Evolutionary conservation across 179 eudicot species (phyloP), one percentile per base, ranked within the genome.

Genomic region (Beta macrorhiza): DNA sequence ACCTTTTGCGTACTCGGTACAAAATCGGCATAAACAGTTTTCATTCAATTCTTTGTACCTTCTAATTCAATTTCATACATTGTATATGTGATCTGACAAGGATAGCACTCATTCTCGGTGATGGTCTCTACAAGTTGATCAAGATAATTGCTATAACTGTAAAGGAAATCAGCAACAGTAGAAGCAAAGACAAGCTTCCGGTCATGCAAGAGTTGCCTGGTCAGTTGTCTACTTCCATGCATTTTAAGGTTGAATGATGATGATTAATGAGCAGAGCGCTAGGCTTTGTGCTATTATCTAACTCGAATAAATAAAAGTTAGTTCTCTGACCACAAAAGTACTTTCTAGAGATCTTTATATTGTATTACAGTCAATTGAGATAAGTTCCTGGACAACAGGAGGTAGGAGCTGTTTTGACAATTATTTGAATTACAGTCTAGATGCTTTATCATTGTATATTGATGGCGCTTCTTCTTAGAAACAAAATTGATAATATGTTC

Each of bases 41-140:
- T 13, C 6, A 2, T 77, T 9, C 51, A 4, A 15, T 42, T 44
- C 2, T 32, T 32, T 32, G 25, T 25, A 32, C 37, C 47, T 29
- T 45, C 22, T 44, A 64, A 32, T 59, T 5, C 16, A 55, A 44
- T 61, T 44, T 61, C 49, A 42, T 76, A 49, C 77, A n/a, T 20
- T 32, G 51, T 52, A 25, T 25, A 0, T 25, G 25, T 25, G 59
- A 22, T 82, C 15, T 80, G 22, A 82, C 65, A 89, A 95, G 99
- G 99, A 92, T 93, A 74, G 83, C 98, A 76, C 90, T 95, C 56
- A 95, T 95, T 82, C 97, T 95, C 80, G 99, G 99, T 52, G 99
- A 95, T 84, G 99, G 99, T 63, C 90, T 95, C 71, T 95, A 95
- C 90, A 95, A 95, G 89, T 85, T 95, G 86, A 76, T 93, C 83